phyloP scores from a whole-genome alignment of 441 rosid genomes.

The Omphalea diandra region DNA sequence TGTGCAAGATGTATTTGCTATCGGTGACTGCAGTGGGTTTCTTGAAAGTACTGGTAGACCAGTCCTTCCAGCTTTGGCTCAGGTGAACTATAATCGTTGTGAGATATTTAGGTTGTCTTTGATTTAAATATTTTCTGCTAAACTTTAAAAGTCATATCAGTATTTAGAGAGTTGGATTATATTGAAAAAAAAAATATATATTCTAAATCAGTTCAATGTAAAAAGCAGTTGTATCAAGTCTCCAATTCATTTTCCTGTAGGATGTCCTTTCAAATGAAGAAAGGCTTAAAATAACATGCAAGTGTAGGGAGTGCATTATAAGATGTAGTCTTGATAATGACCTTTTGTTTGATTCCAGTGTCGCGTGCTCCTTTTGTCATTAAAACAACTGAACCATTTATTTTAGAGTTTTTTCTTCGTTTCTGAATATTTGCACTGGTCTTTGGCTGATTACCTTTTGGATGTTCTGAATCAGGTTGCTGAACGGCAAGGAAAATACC shows the following conservation, averaged over 20 bases:
- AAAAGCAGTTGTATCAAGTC: not conserved
- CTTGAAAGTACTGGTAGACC: slow-evolving; percentile 75
- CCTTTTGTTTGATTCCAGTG: not conserved
- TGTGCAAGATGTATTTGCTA: slow-evolving; percentile 69
- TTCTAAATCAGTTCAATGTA: no score
- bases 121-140: not conserved
- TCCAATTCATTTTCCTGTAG: not conserved
- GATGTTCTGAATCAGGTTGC: slow-evolving; percentile 56
- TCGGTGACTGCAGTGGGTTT: slow-evolving; percentile 92
- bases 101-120: not conserved
- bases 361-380: not conserved
- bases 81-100: slow-evolving; percentile 33
- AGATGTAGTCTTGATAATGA: no score
- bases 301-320: not conserved
- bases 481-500: slow-evolving; percentile 82
- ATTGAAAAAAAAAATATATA: no score
- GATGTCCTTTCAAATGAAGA: slow-evolving; percentile 9
- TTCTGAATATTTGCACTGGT: not conserved
- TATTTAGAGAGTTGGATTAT: no score
- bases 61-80: slow-evolving; percentile 92
- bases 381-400: not conserved
- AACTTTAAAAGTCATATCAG: not conserved
- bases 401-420: not conserved
- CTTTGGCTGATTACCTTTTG: not conserved
- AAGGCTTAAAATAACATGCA: not conserved